Evolutionary conservation across 257 asterid species (phyloP), one percentile per base, ranked within the genome.

Genomic region (Ocimum tenuiflorum): DNA sequence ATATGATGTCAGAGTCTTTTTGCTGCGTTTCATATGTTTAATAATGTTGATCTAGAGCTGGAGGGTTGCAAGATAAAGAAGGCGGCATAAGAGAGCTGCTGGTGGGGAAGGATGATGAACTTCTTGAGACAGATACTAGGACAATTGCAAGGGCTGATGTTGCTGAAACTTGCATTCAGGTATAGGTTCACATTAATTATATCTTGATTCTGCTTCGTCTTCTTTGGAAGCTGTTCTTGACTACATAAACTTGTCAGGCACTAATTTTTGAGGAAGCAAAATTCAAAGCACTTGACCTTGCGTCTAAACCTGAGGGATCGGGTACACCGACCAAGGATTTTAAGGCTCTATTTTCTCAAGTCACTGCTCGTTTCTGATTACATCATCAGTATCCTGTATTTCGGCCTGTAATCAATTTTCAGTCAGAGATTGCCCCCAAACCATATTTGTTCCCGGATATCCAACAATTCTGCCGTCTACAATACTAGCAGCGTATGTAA

Each of bases 81-180:
- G 99, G 96, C 0, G 97, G 99, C 13, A 33, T 85, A 33, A 74
- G 99, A 68, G 96, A 94, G 82, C 81, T 94, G 63, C 80, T 88
- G 11, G 77, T 94, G 1, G 97, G 99, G 9, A 90, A 88, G 74
- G 95, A 94, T 2, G 99, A 94, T 35, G 97, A 88, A 63, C 95
- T 94, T 65, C 97, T 90, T 27, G 54, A 86, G 85, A 86, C 95
- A 68, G 97, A 94, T 1, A 94, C 95, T 35, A 84, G 80, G 73
- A 83, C 97, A 35, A 79, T 94, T 43, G 75, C 99, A 12, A 80
- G 97, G 46, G 78, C 96, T 58, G 99, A 89, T 70, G 96, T 94
- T 65, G 99, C 99, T 3, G 97, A 94, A 85, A 90, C 85, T 60
- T 84, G 88, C 82, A 71, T 92, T 78, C 99, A 88, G 96, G 97